These are phyloP conservation scores for Hyaloperonospora brassicae DNA, from an alignment of 352 stramenopile genomes.

Conservation along the genomic window DNA sequence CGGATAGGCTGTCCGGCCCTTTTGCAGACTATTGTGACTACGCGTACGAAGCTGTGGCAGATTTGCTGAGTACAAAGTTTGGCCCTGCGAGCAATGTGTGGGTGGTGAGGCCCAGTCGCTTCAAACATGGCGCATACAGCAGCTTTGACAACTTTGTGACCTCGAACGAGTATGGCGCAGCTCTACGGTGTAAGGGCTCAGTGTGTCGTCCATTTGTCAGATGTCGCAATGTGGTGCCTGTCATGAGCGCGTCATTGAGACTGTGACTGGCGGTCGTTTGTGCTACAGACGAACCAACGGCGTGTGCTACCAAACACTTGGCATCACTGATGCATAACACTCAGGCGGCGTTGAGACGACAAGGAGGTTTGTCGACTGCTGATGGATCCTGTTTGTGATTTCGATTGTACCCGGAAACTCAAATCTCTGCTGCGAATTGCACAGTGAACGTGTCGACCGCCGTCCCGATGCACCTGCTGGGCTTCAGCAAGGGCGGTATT, in stretches of 20 bases:
- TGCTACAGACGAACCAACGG: constrained; percentile 27
- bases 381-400: neutral
- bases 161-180: constrained; percentile 47
- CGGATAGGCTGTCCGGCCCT: constrained; percentile 19
- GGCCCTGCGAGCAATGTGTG: constrained; percentile 44
- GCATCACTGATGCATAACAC: constrained; percentile 34
- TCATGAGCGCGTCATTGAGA: neutral
- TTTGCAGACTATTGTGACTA: constrained; percentile 46
- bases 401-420: neutral
- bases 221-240: neutral
- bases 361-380: constrained; percentile 20
- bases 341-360: constrained; percentile 12
- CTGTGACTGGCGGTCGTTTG: neutral
- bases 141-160: constrained; percentile 60
- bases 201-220: neutral
- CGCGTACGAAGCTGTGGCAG: constrained; percentile 41
- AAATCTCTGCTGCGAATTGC: neutral
- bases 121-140: constrained; percentile 41
- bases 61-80: constrained; percentile 47
- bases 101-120: constrained; percentile 40
- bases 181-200: constrained; percentile 27
- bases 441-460: constrained; percentile 36
- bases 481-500: constrained; percentile 61
- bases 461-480: constrained; percentile 50
- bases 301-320: constrained; percentile 34